Evolutionary conservation across 306 rosid species (phyloP), one percentile per base, ranked within the genome.

Genomic region (Inga leiocalycina): DNA sequence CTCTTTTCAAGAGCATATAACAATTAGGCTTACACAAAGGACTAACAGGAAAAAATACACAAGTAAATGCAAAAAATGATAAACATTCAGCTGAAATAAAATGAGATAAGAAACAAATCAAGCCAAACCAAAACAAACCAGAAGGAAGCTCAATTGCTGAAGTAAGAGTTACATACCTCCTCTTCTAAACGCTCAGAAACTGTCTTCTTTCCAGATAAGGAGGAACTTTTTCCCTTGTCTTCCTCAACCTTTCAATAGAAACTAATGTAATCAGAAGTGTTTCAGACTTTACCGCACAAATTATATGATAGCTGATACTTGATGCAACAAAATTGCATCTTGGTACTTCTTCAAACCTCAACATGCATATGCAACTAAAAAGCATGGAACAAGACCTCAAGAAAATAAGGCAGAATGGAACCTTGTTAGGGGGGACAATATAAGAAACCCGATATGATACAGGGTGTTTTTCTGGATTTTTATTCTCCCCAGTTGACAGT

Each of bases 351-450:
- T 76, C 73, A 82, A 64, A 82, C 44, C 14, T 65, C 35, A 6
- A 68, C 10, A 43, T 9, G 80, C 61, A 80, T 30, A 62, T 76
- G 73, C 49, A 57, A 78, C 19, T 43, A 52, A 39, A 71, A 65
- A 64, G 82, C 78, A 78, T 34, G 71, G 46, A 57, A 62, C 13
- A 78, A 13, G 77, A 75, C n/a, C 8, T 30, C 44, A 39, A 74
- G 43, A 20, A 44, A 79, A 59, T 35, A 67, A 83, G 81, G 80
- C 68, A 79, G 76, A 68, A 69, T 44, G 68, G 68, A 51, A 96
- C 99, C 99, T 94, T 96, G 87, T 90, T 94, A 5, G 99, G 98
- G 44, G 97, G 98, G 83, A 96, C 94, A 79, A 96, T 32, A 80
- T 86, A 96, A 75, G 93, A 89, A 79, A 96, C 86, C 62, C 45